Base-by-base conservation (phyloP, 2,329 filamentous ascomycete genomes). In the Lasiodiplodia sp. region DNA sequence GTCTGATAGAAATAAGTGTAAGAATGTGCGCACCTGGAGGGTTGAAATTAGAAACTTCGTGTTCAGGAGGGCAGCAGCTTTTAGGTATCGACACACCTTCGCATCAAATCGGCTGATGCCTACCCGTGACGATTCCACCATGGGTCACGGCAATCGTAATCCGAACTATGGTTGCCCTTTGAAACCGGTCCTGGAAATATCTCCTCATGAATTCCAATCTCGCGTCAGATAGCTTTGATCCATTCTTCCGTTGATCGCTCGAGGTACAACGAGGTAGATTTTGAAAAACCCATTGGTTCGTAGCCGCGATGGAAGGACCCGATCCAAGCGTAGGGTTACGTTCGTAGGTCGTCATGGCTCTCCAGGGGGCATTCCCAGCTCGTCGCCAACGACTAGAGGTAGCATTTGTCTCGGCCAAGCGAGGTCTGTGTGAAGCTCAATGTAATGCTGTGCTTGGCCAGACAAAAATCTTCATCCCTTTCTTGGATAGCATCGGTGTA, bases 351-450 rank as follows among this genome's bases (percentile, higher is more conserved):
- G 57, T 63, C 66, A 68, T 58, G 34, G 34, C 18, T 63, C 4
- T 23, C 57, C 55, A 68, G 66, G 34, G 49, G 47, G 44, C 57
- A 68, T 68, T 63, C 66, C 47, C 66, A 52, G n/a, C 21, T 62
- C n/a, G 28, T 40, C 21, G 28, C 44, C 44, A 37, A n/a, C 44
- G 25, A 47, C 23, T 34, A 18, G 44, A 56, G 21, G 66, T 68
- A 63, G 49, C 66, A 68, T 68, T 49, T 51, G 66, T 68, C 56
- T 55, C 18, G 55, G 65, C 44, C 55, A 68, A 62, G 66, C 49
- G 57, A 55, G 21, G 51, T 56, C 51, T 56, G 40, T 16, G 37
- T 25, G 31, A 44, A 47, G 63, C 51, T 47, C 23, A 56, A 47
- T 47, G 52, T 34, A 51, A 66, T 21, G 49, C 51, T 44, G 40